Base-by-base conservation (phyloP, 2,329 filamentous ascomycete genomes). In the Harringtonia aguacate region DNA sequence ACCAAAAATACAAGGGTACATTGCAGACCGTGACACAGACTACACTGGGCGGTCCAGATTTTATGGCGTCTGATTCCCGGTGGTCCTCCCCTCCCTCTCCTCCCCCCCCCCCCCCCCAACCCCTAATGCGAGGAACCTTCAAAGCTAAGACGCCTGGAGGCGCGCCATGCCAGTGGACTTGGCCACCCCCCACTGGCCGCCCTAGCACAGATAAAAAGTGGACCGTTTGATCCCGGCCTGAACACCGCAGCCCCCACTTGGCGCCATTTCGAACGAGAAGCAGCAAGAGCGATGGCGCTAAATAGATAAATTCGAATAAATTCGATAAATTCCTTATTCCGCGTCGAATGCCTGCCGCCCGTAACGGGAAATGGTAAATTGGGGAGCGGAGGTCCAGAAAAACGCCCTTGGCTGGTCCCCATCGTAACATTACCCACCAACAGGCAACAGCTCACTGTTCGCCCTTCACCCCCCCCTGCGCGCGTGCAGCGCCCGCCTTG, bases 11-110 rank as follows among this genome's bases (percentile, higher is more conserved):
- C n/a, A n/a, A n/a, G n/a, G n/a, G 13, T 15, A 17, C n/a, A 33
- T 15, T 33, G 6, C 15, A 5, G 30, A n/a, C 34, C 48, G 48
- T 50, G 48, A 50, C 46, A 50, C 46, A 47, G 42, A 45, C 35
- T 50, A 50, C 48, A 39, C 44, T 29, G 24, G 24, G 24, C 24
- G 24, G 7, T 27, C 24, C 24, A 27, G 24, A 6, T 7, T 6
- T 27, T 27, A 6, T 27, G n/a, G n/a, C n/a, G n/a, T n/a, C n/a
- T n/a, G n/a, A n/a, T n/a, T n/a, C n/a, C n/a, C n/a, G n/a, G n/a
- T n/a, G n/a, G n/a, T n/a, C n/a, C n/a, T n/a, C n/a, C n/a, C n/a
- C n/a, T n/a, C n/a, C n/a, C n/a, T n/a, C n/a, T n/a, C n/a, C n/a
- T n/a, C n/a, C n/a, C n/a, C n/a, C n/a, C n/a, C n/a, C n/a, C n/a